A percentile compares a stretch with the other conserved stretches of the same genome.
phyloP scores from a whole-genome alignment of 371 early-diverging fungal species.

The Mucor saturninus region DNA sequence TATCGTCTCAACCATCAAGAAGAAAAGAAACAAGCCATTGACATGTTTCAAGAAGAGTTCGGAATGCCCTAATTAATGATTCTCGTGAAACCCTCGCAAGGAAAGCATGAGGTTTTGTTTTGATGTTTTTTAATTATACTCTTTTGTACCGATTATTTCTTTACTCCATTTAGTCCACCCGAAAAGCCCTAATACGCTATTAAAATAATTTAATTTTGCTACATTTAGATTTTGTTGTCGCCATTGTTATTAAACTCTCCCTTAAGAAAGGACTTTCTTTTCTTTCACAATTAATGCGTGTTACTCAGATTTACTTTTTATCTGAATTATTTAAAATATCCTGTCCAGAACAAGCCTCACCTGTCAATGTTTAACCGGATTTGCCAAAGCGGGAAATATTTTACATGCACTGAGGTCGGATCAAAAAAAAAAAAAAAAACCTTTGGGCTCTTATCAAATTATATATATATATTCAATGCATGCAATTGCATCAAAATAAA shows the following conservation, averaged over 20 bases:
- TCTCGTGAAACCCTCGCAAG: constrained; percentile 15
- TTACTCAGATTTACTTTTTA: too few species aligned
- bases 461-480: too few species aligned
- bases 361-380: too few species aligned
- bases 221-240: neutral
- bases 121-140: constrained; percentile 12
- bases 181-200: neutral
- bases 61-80: constrained; percentile 11
- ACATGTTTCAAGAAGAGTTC: constrained; percentile 16
- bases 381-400: too few species aligned
- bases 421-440: too few species aligned
- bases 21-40: constrained; percentile 1
- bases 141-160: constrained; percentile 6
- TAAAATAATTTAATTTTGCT: neutral
- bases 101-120: constrained; percentile 5
- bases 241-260: neutral
- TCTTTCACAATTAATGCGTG: too few species aligned
- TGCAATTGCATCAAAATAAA: too few species aligned
- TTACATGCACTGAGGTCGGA: too few species aligned
- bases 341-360: too few species aligned
- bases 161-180: neutral
- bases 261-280: too few species aligned
- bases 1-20: constrained; percentile 9
- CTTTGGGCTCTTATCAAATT: too few species aligned
- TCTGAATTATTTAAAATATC: too few species aligned